These are phyloP conservation scores for Angomonas deanei DNA, from an alignment of 208 protist genomes.

Conservation along the genomic window DNA sequence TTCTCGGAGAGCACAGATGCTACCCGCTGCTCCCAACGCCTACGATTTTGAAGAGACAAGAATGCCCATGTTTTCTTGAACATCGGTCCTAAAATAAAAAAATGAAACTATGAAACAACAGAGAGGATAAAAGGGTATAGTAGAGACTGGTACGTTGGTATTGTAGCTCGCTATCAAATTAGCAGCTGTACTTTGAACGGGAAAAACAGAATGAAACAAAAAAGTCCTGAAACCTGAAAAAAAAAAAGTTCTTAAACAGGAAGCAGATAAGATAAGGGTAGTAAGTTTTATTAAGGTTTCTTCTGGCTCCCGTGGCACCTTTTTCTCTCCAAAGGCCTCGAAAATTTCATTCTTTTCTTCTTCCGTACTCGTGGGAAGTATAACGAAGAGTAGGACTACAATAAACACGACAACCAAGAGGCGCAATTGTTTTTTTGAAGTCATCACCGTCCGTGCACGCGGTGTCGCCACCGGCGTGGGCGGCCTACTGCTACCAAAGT, in stretches of 20 bases:
- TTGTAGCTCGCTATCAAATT: too few species aligned
- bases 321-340: slow-evolving; percentile 2
- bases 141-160: too few species aligned
- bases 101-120: slow-evolving; percentile 8
- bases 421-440: slow-evolving; percentile 1
- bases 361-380: slow-evolving; percentile 8
- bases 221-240: too few species aligned
- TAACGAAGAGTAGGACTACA: slow-evolving; percentile 7
- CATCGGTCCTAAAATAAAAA: slow-evolving; percentile 1
- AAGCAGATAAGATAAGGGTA: not conserved
- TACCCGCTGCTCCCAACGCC: slow-evolving; percentile 87
- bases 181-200: not conserved
- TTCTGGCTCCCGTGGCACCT: not conserved
- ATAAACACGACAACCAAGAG: slow-evolving; percentile 7
- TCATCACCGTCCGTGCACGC: slow-evolving; percentile 7
- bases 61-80: not conserved
- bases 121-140: not conserved
- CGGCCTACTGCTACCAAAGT: slow-evolving; percentile 13
- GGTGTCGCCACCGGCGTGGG: slow-evolving; percentile 2
- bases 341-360: slow-evolving; percentile 15
- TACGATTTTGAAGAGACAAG: slow-evolving; percentile 26
- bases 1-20: slow-evolving; percentile 58
- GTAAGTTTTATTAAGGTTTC: not conserved
- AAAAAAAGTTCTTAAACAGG: not conserved
- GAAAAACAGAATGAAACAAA: not conserved